Percentiles rank a stretch among this genome's conserved stretches.
phyloP scores from a whole-genome alignment of 2,329 filamentous ascomycete genomes.

The Pestalotiopsis sp. region DNA sequence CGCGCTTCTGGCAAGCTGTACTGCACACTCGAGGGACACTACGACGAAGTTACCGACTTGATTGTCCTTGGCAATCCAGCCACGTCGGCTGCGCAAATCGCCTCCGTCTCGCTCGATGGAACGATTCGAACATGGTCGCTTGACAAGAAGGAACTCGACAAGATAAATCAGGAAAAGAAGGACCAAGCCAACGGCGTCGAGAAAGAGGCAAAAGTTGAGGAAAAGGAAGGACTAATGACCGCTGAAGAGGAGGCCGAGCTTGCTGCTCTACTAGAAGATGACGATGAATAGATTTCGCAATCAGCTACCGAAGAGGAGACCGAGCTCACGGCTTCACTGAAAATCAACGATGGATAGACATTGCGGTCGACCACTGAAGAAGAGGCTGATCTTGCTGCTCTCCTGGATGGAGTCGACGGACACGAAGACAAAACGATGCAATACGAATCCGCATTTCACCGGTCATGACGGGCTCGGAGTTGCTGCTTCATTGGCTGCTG shows the following conservation, averaged over 20 bases:
- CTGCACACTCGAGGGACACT: slow-evolving; percentile 81
- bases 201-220: slow-evolving; percentile 49
- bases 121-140: slow-evolving; percentile 87
- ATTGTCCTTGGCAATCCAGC: slow-evolving; percentile 55
- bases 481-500: no score
- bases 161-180: slow-evolving; percentile 48
- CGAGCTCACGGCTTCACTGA: no score
- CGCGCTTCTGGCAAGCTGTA: slow-evolving; percentile 70
- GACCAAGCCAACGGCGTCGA: slow-evolving; percentile 54
- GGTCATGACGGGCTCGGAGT: no score
- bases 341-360: no score
- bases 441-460: no score
- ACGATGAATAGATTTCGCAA: slow-evolving; percentile 31
- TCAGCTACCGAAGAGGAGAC: no score
- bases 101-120: slow-evolving; percentile 87
- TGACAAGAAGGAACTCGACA: slow-evolving; percentile 59
- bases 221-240: slow-evolving; percentile 65
- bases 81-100: slow-evolving; percentile 53
- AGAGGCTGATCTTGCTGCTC: no score
- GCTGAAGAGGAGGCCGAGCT: slow-evolving; percentile 92
- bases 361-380: no score
- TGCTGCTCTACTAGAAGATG: slow-evolving; percentile 86
- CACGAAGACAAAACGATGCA: no score
- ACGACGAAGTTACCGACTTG: slow-evolving; percentile 87
- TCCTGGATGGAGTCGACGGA: no score